Evolutionary conservation across 441 rosid genomes (phyloP).

Genomic region (Erodium moschatum): DNA sequence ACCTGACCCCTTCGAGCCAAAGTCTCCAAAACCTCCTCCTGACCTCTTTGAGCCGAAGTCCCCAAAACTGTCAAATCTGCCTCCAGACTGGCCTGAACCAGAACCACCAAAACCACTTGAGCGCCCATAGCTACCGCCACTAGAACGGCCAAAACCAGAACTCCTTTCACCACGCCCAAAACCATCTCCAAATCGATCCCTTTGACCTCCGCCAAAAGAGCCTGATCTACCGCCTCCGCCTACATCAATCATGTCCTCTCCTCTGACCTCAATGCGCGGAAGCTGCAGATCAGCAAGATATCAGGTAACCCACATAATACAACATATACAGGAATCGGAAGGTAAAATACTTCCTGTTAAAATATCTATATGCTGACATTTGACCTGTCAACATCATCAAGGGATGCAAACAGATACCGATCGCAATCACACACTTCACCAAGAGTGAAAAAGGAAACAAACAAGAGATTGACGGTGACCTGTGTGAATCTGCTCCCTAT

Average conservation of each 20-base stretch:
- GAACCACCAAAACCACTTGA: constrained; percentile 32
- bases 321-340: neutral
- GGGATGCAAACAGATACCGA: too few species aligned
- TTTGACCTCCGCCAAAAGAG: constrained; percentile 32
- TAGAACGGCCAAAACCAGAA: constrained; percentile 36
- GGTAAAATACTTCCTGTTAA: neutral
- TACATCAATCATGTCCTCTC: constrained; percentile 39
- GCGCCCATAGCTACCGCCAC: constrained; percentile 36
- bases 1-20: too few species aligned
- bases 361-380: neutral
- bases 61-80: constrained; percentile 32
- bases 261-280: constrained; percentile 53
- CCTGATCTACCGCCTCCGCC: constrained; percentile 36
- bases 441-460: constrained; percentile 17
- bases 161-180: constrained; percentile 35
- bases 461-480: constrained; percentile 33
- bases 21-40: neutral
- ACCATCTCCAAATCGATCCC: constrained; percentile 38
- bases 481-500: constrained; percentile 74
- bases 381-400: too few species aligned
- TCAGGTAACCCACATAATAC: too few species aligned
- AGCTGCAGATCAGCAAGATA: constrained; percentile 35
- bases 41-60: constrained; percentile 28
- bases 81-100: constrained; percentile 13
- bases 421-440: neutral